These are phyloP conservation scores for Bipolaris gigantea DNA, from an alignment of 2,329 filamentous ascomycete species.

Conservation along the genomic window DNA sequence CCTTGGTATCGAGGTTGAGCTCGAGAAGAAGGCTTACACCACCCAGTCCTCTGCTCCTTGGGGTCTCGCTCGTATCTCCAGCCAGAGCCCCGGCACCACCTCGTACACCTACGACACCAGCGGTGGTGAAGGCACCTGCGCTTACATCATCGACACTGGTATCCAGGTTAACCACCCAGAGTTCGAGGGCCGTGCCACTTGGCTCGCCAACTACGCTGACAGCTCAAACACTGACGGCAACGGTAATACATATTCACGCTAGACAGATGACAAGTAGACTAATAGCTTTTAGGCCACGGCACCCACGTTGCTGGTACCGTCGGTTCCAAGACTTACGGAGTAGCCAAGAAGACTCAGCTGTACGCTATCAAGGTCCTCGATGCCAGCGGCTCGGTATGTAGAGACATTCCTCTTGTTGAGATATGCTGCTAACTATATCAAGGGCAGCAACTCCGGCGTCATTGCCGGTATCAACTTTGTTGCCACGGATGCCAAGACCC, in stretches of 20 bases:
- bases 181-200: constrained; percentile 46
- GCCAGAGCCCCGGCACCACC: constrained; percentile 31
- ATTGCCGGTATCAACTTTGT: constrained; percentile 46
- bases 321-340: constrained; percentile 44
- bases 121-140: constrained; percentile 50
- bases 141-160: constrained; percentile 68
- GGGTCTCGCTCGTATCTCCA: constrained; percentile 49
- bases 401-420: constrained; percentile 1
- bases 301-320: constrained; percentile 45
- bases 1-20: constrained; percentile 16
- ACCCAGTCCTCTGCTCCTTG: constrained; percentile 46
- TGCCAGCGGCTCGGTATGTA: constrained; percentile 38
- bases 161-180: constrained; percentile 58
- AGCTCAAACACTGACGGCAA: constrained; percentile 43
- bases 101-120: constrained; percentile 46
- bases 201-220: constrained; percentile 44
- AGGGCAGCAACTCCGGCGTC: constrained; percentile 48
- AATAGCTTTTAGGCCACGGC: constrained; percentile 34
- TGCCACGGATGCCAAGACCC: constrained; percentile 39
- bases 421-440: constrained; percentile 8
- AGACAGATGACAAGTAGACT: neutral
- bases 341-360: constrained; percentile 45
- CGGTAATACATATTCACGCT: neutral
- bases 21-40: constrained; percentile 40
- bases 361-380: constrained; percentile 48